Conservation (phyloP, 805 yeast genomes). For the Blastobotrys robertii region DNA sequence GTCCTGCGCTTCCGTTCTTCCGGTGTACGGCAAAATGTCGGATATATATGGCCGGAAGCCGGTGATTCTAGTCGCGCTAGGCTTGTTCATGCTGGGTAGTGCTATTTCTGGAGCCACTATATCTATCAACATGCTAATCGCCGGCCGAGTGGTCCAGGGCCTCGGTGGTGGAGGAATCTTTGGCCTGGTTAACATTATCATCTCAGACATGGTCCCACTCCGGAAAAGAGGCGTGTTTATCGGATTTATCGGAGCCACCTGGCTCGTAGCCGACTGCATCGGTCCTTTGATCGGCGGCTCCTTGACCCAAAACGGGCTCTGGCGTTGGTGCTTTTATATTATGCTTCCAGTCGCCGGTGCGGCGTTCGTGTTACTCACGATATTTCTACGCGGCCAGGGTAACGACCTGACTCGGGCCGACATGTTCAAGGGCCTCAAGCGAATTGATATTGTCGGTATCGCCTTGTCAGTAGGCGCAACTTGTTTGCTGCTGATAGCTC, state of each 20-base stretch:
- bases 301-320: slow-evolving; percentile 33
- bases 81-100: slow-evolving; percentile 34
- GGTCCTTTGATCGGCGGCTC: slow-evolving; percentile 52
- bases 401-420: slow-evolving; percentile 7
- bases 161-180: slow-evolving; percentile 62
- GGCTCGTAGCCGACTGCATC: slow-evolving; percentile 24
- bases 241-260: slow-evolving; percentile 17
- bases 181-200: slow-evolving; percentile 42
- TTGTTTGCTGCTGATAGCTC: slow-evolving; percentile 34
- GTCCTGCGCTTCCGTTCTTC: slow-evolving; percentile 55
- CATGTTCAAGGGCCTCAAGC: slow-evolving; percentile 28
- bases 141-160: slow-evolving; percentile 57
- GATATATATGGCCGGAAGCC: slow-evolving; percentile 36
- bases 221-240: slow-evolving; percentile 16
- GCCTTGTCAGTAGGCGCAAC: slow-evolving; percentile 40
- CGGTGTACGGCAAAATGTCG: slow-evolving; percentile 53
- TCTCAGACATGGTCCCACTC: slow-evolving; percentile 33
- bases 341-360: slow-evolving; percentile 33
- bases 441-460: slow-evolving; percentile 46
- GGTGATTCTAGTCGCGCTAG: slow-evolving; percentile 30
- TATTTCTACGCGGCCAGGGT: slow-evolving; percentile 10
- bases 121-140: slow-evolving; percentile 49
- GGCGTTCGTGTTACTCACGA: slow-evolving; percentile 20
- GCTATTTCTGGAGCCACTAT: slow-evolving; percentile 32
- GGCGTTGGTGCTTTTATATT: slow-evolving; percentile 47